Evolutionary conservation across 2,329 filamentous ascomycete species (phyloP).

Genomic region (Teratosphaeria zuluensis): DNA sequence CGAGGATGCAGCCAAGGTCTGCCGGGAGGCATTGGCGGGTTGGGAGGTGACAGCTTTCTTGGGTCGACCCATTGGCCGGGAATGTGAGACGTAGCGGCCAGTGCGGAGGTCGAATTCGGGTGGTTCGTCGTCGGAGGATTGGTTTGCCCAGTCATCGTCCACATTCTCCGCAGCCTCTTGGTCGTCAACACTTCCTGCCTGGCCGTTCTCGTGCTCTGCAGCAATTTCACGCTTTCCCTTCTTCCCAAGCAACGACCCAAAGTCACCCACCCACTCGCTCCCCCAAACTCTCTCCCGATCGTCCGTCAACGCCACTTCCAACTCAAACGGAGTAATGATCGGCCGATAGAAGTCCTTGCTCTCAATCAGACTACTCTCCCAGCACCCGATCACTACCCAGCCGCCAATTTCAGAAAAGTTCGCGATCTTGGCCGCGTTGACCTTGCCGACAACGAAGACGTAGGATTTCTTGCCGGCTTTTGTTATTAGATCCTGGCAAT

Average conservation of each 20-base stretch:
- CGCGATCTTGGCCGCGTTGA: conserved; percentile 90
- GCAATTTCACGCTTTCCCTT: conserved; percentile 2
- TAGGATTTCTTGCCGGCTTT: conserved; percentile 88
- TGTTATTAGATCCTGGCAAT: conserved; percentile 63
- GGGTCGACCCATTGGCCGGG: conserved; percentile 55
- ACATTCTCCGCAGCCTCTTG: conserved; percentile 20
- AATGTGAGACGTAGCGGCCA: conserved; percentile 69
- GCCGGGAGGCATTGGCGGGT: not conserved
- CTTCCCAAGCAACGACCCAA: conserved; percentile 54
- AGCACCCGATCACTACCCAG: conserved; percentile 96
- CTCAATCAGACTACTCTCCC: conserved; percentile 90
- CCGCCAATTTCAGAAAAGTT: conserved; percentile 94
- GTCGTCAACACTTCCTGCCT: conserved; percentile 32
- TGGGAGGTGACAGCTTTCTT: not conserved
- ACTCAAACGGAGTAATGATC: conserved; percentile 89
- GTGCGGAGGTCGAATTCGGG: conserved; percentile 91
- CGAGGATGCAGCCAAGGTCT: conserved; percentile 15
- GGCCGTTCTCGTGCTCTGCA: conserved; percentile 18
- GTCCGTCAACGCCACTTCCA: conserved; percentile 64
- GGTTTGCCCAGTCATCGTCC: conserved; percentile 50
- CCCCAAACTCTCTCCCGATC: conserved; percentile 77
- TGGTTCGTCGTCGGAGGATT: conserved; percentile 48
- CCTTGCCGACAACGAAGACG: conserved; percentile 89
- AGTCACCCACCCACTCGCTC: conserved; percentile 80
- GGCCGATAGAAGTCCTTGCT: conserved; percentile 81